Base-by-base conservation (phyloP, 441 rosid genomes). In the Macaranga tanarius region DNA sequence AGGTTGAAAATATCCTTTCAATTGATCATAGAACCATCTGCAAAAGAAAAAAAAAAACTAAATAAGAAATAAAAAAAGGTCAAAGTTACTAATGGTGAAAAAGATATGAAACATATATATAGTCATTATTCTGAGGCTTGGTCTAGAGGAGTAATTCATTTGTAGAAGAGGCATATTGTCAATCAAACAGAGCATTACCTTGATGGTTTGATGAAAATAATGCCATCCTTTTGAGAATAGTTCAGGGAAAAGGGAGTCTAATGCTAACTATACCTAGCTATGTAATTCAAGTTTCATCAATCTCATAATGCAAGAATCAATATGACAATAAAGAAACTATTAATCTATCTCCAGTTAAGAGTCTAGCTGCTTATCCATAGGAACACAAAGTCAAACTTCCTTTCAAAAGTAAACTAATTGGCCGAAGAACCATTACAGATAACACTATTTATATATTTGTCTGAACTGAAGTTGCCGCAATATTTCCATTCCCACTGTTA, bases 1-100 rank as follows among this genome's bases (percentile, higher is more conserved):
- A 62, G 92, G 87, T 70, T 83, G 90, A 76, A 89, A 90, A 67
- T 57, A 80, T 56, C 90, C 86, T 75, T 86, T 87, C 34, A 47
- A 38, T 80, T 86, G 88, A 78, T 90, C 93, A 57, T 82, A 90
- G 77, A 87, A 87, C 93, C 96, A 87, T 58, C 96, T 89, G 90
- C 83, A 79, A 11, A 42, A 9, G 47, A 11, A 7, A 7, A 42
- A 75, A 55, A 20, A 31, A 42, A 75, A 55, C 54, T 75, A 52
- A 56, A 9, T 42, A 47, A 5, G 12, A 42, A 52, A 67, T n/a
- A 20, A 26, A 76, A 60, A 70, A 13, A 16, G 48, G 13, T 42
- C 19, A 63, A 76, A 38, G 31, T 62, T 48, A 68, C 42, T 26
- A 62, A 5, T 10, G 31, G 54, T 10, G 7, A 56, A 56, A 20